Evolutionary conservation across 768 basidiomycete genomes (phyloP).

Genomic region (Mycena vulgaris): DNA sequence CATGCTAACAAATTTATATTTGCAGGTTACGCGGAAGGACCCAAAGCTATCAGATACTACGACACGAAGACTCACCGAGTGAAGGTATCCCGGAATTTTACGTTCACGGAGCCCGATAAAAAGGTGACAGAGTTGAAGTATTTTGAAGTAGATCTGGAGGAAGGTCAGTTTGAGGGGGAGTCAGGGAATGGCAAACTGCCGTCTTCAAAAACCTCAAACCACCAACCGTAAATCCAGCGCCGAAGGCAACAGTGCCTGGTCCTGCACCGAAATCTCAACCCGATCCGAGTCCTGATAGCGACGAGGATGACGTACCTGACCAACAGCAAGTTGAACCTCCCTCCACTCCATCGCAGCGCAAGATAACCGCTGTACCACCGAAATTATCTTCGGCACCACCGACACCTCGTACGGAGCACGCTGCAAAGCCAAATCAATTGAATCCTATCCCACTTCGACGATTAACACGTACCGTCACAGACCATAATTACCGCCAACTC

Average conservation of each 20-base stretch:
- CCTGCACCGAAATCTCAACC: no score
- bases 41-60: slow-evolving; percentile 25
- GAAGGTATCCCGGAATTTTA: neutral
- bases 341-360: no score
- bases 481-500: neutral
- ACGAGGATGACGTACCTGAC: neutral
- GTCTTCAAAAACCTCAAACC: no score
- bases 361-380: no score
- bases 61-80: slow-evolving; percentile 6
- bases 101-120: no score
- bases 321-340: neutral
- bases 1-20: slow-evolving; percentile 14
- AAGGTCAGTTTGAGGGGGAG: slow-evolving; percentile 1
- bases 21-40: slow-evolving; percentile 18
- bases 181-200: slow-evolving; percentile 1
- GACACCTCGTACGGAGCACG: no score
- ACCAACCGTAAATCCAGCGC: no score
- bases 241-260: no score
- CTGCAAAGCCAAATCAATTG: neutral
- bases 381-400: no score
- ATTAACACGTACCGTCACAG: slow-evolving; percentile 6
- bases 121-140: slow-evolving; percentile 1
- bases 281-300: no score
- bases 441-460: neutral
- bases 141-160: neutral